phyloP scores from a whole-genome alignment of 108 stramenopile species.

The Mayamaea pseudoterrestris region DNA sequence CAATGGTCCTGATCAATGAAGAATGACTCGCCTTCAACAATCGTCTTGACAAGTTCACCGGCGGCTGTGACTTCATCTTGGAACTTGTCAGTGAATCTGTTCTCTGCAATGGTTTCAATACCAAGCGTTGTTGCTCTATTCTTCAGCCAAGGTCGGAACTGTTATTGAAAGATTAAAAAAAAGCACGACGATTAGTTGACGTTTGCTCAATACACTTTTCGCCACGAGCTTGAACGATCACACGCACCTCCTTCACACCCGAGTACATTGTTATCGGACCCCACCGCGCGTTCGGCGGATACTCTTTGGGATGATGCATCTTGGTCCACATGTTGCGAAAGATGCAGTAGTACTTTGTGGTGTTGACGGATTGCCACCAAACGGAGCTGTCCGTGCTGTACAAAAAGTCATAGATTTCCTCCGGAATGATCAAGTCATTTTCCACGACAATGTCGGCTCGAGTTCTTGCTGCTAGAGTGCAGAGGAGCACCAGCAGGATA shows the following conservation, averaged over 20 bases:
- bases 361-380: not conserved
- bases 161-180: constrained; percentile 18
- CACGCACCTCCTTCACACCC: not conserved
- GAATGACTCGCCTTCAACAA: constrained; percentile 17
- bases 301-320: constrained; percentile 26
- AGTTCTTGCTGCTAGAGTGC: not conserved
- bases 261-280: not conserved
- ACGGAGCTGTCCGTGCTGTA: not conserved
- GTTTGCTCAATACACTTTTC: not conserved
- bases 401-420: constrained; percentile 8
- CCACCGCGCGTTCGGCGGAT: constrained; percentile 13
- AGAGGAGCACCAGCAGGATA: not conserved
- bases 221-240: not conserved
- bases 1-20: constrained; percentile 24
- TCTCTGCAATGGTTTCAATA: constrained; percentile 33
- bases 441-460: constrained; percentile 9
- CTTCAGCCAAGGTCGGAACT: constrained; percentile 28
- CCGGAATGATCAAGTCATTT: constrained; percentile 6
- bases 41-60: constrained; percentile 16
- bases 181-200: constrained; percentile 14
- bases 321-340: constrained; percentile 34
- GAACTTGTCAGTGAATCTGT: constrained; percentile 24
- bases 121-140: constrained; percentile 26
- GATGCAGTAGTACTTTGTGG: constrained; percentile 27
- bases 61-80: constrained; percentile 23